Percentiles rank a stretch among this genome's conserved stretches.
Conservation (phyloP, 805 yeast species). For the Lipomyces yamanashiensis region DNA sequence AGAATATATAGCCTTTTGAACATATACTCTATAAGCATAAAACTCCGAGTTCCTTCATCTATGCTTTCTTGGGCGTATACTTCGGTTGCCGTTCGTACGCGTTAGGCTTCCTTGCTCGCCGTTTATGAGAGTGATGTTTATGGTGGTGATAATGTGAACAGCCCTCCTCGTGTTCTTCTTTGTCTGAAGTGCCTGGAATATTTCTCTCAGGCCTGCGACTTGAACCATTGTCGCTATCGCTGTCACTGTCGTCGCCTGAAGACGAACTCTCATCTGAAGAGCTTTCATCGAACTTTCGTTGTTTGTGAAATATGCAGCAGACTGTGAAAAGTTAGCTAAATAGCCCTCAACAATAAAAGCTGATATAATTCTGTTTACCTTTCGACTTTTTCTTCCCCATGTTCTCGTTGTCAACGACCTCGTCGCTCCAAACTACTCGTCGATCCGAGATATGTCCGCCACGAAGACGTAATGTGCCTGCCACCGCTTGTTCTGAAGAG, state of each 20-base stretch:
- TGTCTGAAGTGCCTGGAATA: not conserved
- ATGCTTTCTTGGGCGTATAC: conserved; percentile 14
- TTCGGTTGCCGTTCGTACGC: conserved; percentile 88
- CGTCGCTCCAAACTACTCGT: conserved; percentile 81
- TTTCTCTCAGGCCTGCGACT: not conserved
- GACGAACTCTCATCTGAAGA: conserved; percentile 45
- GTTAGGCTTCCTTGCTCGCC: conserved; percentile 53
- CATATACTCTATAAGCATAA: not conserved
- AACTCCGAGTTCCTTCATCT: not conserved
- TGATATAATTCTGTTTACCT: conserved; percentile 46
- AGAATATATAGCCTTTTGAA: too few species aligned
- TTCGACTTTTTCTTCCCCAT: conserved; percentile 88
- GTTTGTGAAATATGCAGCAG: conserved; percentile 67
- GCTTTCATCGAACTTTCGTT: conserved; percentile 48
- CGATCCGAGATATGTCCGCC: conserved; percentile 32
- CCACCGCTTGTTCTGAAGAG: conserved; percentile 7
- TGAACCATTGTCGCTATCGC: conserved; percentile 47
- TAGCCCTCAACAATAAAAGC: conserved; percentile 35
- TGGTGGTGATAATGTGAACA: conserved; percentile 10
- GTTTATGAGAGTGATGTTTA: conserved; percentile 35
- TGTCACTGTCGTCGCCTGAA: conserved; percentile 48
- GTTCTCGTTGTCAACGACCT: conserved; percentile 86
- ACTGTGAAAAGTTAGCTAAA: conserved; percentile 29
- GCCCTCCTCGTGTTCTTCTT: conserved; percentile 12
- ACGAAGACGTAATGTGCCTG: conserved; percentile 30